Evolutionary conservation across 495 filamentous ascomycete genomes (phyloP).

Genomic region (Aspergillus saccharolyticus): DNA sequence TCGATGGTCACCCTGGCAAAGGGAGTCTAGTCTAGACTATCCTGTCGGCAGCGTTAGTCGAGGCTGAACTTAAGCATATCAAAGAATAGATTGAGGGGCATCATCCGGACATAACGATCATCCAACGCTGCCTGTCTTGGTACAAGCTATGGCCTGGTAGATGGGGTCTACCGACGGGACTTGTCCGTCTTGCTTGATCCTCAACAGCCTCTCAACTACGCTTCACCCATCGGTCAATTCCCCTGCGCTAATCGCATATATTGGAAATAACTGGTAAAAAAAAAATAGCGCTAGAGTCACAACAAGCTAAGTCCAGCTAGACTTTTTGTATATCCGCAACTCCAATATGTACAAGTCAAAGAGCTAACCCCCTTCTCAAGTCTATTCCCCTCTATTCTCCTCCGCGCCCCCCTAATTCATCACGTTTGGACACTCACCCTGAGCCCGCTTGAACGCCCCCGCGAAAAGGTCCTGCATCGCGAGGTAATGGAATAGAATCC

Average conservation of each 20-base stretch:
- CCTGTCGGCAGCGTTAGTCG: background rate
- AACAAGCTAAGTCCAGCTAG: background rate
- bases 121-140: background rate
- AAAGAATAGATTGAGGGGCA: background rate
- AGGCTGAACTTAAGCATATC: background rate
- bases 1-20: background rate
- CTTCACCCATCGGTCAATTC: no score
- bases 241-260: background rate
- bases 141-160: no score
- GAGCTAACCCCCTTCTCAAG: background rate
- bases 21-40: background rate
- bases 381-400: background rate
- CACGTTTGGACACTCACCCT: slow-evolving; percentile 48
- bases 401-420: slow-evolving; percentile 4
- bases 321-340: background rate
- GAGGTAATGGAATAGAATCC: slow-evolving; percentile 93
- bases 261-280: background rate
- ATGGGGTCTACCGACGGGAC: no score
- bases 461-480: slow-evolving; percentile 96
- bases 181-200: no score
- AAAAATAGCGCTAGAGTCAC: background rate
- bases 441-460: slow-evolving; percentile 70
- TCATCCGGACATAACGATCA: background rate
- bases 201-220: no score
- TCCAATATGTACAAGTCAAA: background rate